A percentile compares a stretch with the other conserved stretches of the same genome.
Evolutionary conservation across 2,329 filamentous ascomycete species (phyloP).

Genomic region (Trichoderma oligosporum): DNA sequence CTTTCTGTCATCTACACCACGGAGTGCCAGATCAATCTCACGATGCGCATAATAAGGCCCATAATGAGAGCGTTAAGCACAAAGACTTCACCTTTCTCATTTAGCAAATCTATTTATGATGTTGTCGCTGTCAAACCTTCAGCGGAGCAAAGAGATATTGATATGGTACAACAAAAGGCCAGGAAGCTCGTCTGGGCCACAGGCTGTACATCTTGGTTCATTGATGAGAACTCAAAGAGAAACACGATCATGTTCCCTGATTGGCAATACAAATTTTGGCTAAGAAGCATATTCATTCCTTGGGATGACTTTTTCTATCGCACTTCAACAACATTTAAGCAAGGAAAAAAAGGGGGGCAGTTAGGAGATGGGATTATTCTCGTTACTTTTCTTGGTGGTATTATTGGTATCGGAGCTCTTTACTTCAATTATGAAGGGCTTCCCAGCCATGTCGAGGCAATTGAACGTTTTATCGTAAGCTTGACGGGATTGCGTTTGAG

Average conservation of each 20-base stretch:
- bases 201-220: slow-evolving; percentile 51
- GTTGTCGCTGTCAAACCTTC: slow-evolving; percentile 32
- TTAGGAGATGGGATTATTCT: neutral
- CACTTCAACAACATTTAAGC: neutral
- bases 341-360: neutral
- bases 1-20: slow-evolving; percentile 48
- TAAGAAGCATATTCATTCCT: slow-evolving; percentile 43
- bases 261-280: slow-evolving; percentile 48
- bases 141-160: slow-evolving; percentile 26
- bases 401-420: neutral
- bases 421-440: neutral
- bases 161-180: slow-evolving; percentile 39
- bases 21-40: slow-evolving; percentile 50
- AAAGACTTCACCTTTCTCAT: slow-evolving; percentile 6
- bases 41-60: slow-evolving; percentile 34
- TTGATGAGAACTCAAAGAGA: slow-evolving; percentile 43
- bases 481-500: neutral
- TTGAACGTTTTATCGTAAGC: neutral
- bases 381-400: neutral
- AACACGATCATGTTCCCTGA: slow-evolving; percentile 53
- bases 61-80: slow-evolving; percentile 31
- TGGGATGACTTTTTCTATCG: slow-evolving; percentile 34
- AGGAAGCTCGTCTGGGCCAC: slow-evolving; percentile 45
- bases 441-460: neutral
- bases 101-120: slow-evolving; percentile 23